A percentile compares a stretch with the other conserved stretches of the same genome.
phyloP scores from a whole-genome alignment of 2,329 filamentous ascomycete genomes.

The Geosmithia morbida region DNA sequence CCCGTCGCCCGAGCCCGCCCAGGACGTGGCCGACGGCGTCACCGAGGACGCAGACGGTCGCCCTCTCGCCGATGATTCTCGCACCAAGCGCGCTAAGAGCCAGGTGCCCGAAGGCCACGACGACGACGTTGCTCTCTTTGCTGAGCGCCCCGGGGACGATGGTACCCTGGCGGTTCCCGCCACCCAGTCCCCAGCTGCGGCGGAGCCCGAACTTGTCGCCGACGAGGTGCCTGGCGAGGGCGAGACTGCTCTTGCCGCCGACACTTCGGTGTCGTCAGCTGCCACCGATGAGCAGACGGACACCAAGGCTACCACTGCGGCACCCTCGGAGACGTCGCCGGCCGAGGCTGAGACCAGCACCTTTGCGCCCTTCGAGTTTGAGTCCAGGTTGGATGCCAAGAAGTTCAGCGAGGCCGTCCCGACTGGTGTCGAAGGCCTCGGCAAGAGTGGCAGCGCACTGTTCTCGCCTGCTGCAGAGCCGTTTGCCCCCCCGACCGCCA shows the following conservation, averaged over 20 bases:
- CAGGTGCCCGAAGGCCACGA: constrained; percentile 39
- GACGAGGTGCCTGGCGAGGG: constrained; percentile 17
- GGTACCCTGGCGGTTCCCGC: not conserved
- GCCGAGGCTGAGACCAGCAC: constrained; percentile 29
- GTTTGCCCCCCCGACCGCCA: constrained; percentile 35
- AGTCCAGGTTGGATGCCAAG: constrained; percentile 28
- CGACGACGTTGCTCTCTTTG: constrained; percentile 64
- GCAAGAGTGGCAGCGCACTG: constrained; percentile 1
- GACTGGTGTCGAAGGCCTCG: constrained; percentile 21
- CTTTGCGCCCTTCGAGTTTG: constrained; percentile 45
- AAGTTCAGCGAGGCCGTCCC: constrained; percentile 37
- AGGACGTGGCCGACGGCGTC: constrained; percentile 8
- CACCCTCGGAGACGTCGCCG: constrained; percentile 36
- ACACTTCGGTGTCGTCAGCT: constrained; percentile 40
- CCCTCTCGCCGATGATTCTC: constrained; percentile 46
- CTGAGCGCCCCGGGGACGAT: constrained; percentile 28
- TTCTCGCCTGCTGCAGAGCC: constrained; percentile 58
- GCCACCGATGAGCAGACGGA: constrained; percentile 37
- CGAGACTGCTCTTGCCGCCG: constrained; percentile 25
- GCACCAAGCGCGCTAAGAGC: constrained; percentile 62
- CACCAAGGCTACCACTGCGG: constrained; percentile 35
- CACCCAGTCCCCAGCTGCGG: constrained; percentile 3
- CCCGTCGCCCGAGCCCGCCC: constrained; percentile 20
- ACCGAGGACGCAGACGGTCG: constrained; percentile 45
- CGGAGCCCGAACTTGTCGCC: constrained; percentile 8